These are phyloP conservation scores for Calvatia gigantea DNA, from an alignment of 768 basidiomycete genomes.

Conservation along the genomic window DNA sequence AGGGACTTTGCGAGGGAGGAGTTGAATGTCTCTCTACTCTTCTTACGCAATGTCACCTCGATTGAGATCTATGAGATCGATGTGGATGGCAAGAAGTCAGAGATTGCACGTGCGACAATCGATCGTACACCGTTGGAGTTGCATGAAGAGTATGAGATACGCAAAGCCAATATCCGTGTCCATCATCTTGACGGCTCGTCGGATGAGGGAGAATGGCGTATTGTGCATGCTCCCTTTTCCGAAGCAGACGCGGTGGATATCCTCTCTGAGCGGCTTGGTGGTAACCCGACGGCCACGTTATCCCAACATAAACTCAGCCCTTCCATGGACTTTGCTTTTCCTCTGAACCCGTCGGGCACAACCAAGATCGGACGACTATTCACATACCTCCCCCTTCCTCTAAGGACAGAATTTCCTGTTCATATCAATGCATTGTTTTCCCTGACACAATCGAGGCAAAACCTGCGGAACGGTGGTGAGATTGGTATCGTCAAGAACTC, in stretches of 20 bases:
- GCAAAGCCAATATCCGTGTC: slow-evolving; percentile 18
- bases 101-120: slow-evolving; percentile 19
- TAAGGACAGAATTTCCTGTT: slow-evolving; percentile 39
- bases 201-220: slow-evolving; percentile 27
- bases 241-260: slow-evolving; percentile 20
- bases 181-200: neutral
- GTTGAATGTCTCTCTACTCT: slow-evolving; percentile 37
- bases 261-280: slow-evolving; percentile 24
- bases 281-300: slow-evolving; percentile 22
- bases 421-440: slow-evolving; percentile 48
- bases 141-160: neutral
- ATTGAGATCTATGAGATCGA: slow-evolving; percentile 39
- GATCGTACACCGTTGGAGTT: neutral
- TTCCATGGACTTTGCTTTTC: slow-evolving; percentile 33
- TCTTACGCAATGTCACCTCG: slow-evolving; percentile 33
- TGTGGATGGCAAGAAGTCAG: slow-evolving; percentile 17
- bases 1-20: slow-evolving; percentile 37
- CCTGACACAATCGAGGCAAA: slow-evolving; percentile 40
- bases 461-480: slow-evolving; percentile 39
- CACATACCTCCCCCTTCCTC: slow-evolving; percentile 45
- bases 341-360: slow-evolving; percentile 17
- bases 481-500: slow-evolving; percentile 33
- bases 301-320: slow-evolving; percentile 39
- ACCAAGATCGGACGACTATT: slow-evolving; percentile 38
- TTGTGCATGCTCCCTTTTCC: slow-evolving; percentile 27